Conservation (phyloP, 164 flowering plant species). For the Saururus chinensis region DNA sequence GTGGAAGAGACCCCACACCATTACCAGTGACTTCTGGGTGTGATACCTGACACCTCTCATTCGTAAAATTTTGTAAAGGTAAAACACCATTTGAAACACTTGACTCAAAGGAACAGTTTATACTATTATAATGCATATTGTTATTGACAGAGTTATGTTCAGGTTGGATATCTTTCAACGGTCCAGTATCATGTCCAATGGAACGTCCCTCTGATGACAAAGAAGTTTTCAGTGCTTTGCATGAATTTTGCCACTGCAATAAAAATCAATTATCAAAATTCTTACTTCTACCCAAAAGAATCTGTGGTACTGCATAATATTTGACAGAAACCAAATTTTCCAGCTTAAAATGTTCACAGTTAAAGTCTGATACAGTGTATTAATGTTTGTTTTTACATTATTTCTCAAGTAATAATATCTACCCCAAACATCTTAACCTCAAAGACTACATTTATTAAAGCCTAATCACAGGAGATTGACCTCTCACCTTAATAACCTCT, state of each 20-base stretch:
- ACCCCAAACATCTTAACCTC: not conserved
- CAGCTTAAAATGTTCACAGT: not conserved
- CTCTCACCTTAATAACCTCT: constrained; percentile 52
- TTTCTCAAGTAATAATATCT: not conserved
- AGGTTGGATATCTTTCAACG: constrained; percentile 76
- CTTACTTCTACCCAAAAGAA: not conserved
- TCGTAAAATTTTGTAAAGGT: constrained; percentile 80
- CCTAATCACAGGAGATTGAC: not conserved
- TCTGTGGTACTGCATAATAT: not conserved
- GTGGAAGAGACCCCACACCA: constrained; percentile 12
- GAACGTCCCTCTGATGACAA: constrained; percentile 19
- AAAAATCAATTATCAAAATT: not conserved
- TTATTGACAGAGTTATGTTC: constrained; percentile 30
- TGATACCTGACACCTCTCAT: constrained; percentile 67
- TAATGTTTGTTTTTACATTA: not conserved
- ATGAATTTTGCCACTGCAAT: constrained; percentile 72
- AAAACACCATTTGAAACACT: constrained; percentile 46
- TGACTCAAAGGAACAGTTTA: constrained; percentile 22
- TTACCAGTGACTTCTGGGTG: constrained; percentile 26
- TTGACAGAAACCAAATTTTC: not conserved
- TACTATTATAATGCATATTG: constrained; percentile 31
- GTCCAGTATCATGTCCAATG: constrained; percentile 15
- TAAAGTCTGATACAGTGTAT: not conserved
- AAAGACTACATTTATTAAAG: not conserved
- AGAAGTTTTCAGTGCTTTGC: constrained; percentile 32